A percentile compares a stretch with the other conserved stretches of the same genome.
phyloP scores from a whole-genome alignment of 2,329 filamentous ascomycete genomes.

The Bipolaris victoriae region DNA sequence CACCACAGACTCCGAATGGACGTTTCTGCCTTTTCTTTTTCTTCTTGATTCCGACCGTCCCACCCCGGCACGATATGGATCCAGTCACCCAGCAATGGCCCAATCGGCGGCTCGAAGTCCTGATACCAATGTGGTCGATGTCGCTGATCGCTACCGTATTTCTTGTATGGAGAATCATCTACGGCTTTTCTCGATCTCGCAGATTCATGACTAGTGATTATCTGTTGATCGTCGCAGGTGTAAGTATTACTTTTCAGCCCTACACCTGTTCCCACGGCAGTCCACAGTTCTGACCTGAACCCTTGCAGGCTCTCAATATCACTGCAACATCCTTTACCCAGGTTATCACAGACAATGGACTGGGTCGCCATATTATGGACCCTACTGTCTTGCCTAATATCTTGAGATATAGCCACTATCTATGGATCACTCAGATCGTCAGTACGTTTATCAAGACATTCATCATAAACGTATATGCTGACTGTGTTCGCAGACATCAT shows the following conservation, averaged over 20 bases:
- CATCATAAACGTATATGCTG: not conserved
- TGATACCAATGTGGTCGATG: slow-evolving; percentile 28
- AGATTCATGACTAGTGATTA: slow-evolving; percentile 35
- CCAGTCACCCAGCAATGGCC: slow-evolving; percentile 30
- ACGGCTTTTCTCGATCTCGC: slow-evolving; percentile 26
- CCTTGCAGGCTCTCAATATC: slow-evolving; percentile 25
- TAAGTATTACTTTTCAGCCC: slow-evolving; percentile 18
- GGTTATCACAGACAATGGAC: slow-evolving; percentile 25
- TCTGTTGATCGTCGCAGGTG: slow-evolving; percentile 35
- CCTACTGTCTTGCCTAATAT: slow-evolving; percentile 26
- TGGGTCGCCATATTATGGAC: slow-evolving; percentile 34
- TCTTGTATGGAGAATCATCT: slow-evolving; percentile 33
- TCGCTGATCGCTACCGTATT: slow-evolving; percentile 30
- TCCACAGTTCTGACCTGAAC: slow-evolving; percentile 8
- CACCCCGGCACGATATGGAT: slow-evolving; percentile 15
- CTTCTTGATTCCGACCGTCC: not conserved
- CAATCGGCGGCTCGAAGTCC: slow-evolving; percentile 27
- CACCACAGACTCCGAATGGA: slow-evolving; percentile 3
- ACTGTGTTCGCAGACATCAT: slow-evolving; percentile 23
- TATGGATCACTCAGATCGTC: slow-evolving; percentile 35
- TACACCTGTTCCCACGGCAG: not conserved
- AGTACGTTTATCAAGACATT: slow-evolving; percentile 9
- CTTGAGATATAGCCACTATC: slow-evolving; percentile 26
- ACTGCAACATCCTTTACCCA: slow-evolving; percentile 19
- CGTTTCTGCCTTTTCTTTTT: slow-evolving; percentile 4